Base-by-base conservation (phyloP, 257 asterid genomes). In the Fraxinus americana region DNA sequence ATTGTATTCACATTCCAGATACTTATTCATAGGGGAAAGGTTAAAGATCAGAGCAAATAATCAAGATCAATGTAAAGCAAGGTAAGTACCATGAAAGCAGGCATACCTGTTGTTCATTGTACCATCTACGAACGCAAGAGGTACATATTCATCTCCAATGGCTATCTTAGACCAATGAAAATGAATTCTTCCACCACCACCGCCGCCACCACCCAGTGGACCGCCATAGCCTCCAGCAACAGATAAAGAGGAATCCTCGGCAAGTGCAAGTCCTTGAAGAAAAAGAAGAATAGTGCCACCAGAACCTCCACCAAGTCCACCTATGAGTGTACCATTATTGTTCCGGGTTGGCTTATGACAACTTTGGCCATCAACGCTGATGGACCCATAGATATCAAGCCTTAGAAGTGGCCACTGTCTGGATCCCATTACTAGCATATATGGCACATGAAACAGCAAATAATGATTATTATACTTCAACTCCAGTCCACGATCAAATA, bases 141-240 rank as follows among this genome's bases (percentile, higher is more conserved):
- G 96, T 39, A 86, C 82, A 87, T 94, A 94, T 78, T 94, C 96
- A 80, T 87, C 90, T 50, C 96, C 97, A 71, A 73, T 82, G 68
- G 86, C 85, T 79, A 94, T 89, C 79, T 86, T 86, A 71, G 97
- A 87, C 98, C 98, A 94, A 82, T 94, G 98, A 85, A 94, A 91
- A 88, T 94, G 98, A 80, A 94, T 86, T 94, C 98, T 90, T 80
- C 98, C 98, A 79, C 98, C 98, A 10, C 97, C 98, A 63, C 98
- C 98, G 2, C 98, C 98, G 21, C 98, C 98, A 11, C 98, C 98
- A 4, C 98, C 98, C 72, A 87, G 86, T 70, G 89, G 85, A 65
- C 98, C 97, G 74, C 98, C 98, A 80, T 70, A 86, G 78, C 98
- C 98, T 86, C 98, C 98, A 76, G 83, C 79, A 82, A 84, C 97